Percentiles rank a stretch among this genome's conserved stretches.
Evolutionary conservation across 441 rosid species (phyloP).

Genomic region (Hura crepitans): DNA sequence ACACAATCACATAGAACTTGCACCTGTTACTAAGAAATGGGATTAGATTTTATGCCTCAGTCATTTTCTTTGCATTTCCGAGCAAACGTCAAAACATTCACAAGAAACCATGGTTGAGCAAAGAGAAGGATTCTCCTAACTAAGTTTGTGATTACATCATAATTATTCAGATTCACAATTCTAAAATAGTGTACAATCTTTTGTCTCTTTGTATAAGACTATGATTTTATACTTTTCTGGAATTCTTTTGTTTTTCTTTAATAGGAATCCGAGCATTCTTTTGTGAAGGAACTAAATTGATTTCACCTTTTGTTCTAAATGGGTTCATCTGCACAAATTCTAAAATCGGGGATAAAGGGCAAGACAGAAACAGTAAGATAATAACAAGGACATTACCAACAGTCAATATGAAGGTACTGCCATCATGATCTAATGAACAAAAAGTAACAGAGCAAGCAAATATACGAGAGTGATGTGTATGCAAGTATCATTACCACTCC

Average conservation of each 20-base stretch:
- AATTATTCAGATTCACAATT: background rate
- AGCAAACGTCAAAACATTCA: background rate
- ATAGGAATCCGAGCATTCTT: background rate
- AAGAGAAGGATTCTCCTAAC: background rate
- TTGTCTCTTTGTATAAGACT: background rate
- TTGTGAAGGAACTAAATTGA: constrained; percentile 1
- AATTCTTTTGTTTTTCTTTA: no score
- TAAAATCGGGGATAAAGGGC: constrained; percentile 1
- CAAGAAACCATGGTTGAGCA: background rate
- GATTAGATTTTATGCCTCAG: background rate
- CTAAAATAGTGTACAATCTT: background rate
- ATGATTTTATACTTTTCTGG: background rate
- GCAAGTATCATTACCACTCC: constrained; percentile 65
- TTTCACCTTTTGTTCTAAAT: background rate
- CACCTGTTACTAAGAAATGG: background rate
- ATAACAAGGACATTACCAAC: background rate
- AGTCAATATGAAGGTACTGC: background rate
- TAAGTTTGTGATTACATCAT: background rate
- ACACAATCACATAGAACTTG: background rate
- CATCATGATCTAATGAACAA: background rate
- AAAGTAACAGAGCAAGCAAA: background rate
- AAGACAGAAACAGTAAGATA: background rate
- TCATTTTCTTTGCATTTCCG: background rate
- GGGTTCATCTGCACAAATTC: background rate
- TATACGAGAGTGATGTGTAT: constrained; percentile 1